Conservation (phyloP, 1,139 yeast species). For the Saccharomycopsis hybrid region DNA sequence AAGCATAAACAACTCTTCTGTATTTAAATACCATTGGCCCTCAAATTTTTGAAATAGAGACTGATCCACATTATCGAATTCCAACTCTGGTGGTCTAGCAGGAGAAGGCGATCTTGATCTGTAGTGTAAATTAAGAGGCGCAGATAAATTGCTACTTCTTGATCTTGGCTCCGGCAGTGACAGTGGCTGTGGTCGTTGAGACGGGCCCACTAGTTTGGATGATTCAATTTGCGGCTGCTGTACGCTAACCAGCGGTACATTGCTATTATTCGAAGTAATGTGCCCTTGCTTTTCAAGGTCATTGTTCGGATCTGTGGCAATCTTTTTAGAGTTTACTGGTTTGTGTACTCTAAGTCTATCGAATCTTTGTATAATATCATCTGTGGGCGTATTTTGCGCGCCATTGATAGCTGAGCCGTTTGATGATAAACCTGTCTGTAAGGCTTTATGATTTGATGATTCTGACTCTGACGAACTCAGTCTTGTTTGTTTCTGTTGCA, state of each 20-base stretch:
- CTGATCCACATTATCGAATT: slow-evolving; percentile 4
- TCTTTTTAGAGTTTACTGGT: not conserved
- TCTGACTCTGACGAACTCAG: too few species aligned
- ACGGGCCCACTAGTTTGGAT: too few species aligned
- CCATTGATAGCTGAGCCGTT: not conserved
- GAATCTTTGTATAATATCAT: too few species aligned
- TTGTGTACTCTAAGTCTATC: slow-evolving; percentile 6
- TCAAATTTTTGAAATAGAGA: slow-evolving; percentile 1
- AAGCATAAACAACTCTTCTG: slow-evolving; percentile 18
- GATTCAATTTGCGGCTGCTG: too few species aligned
- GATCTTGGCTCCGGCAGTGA: not conserved
- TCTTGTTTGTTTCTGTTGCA: not conserved
- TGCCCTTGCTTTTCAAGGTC: too few species aligned
- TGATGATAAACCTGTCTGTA: not conserved
- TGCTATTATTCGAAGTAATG: not conserved
- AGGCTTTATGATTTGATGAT: too few species aligned
- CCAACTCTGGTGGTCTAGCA: slow-evolving; percentile 1
- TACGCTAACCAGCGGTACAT: too few species aligned
- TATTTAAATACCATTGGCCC: slow-evolving; percentile 7
- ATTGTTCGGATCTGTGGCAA: too few species aligned
- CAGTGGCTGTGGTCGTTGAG: not conserved
- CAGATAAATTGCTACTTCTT: not conserved
- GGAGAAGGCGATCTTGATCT: slow-evolving; percentile 19
- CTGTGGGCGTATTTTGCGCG: too few species aligned
- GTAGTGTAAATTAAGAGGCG: slow-evolving; percentile 17